These are phyloP conservation scores for Gamarada debralockiae DNA, from an alignment of 495 filamentous ascomycete genomes.

Conservation along the genomic window DNA sequence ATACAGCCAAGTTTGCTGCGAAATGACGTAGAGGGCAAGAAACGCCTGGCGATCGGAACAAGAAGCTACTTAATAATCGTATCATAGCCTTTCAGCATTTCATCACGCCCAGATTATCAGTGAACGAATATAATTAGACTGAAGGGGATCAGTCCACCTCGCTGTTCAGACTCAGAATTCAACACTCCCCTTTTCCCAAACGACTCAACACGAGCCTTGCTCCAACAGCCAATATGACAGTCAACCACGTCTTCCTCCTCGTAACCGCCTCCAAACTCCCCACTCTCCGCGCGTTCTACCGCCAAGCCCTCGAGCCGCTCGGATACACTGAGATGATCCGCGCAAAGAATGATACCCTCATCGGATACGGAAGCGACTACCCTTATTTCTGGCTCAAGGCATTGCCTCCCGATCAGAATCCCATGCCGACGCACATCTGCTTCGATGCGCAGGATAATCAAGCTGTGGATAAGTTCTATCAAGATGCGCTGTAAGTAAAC, in stretches of 20 bases:
- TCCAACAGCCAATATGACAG: constrained; percentile 25
- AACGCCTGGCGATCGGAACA: no score
- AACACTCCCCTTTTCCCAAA: neutral
- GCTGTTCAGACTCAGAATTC: no score
- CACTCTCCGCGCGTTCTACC: constrained; percentile 23
- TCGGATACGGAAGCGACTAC: constrained; percentile 26
- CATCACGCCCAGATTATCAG: no score
- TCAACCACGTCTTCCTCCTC: constrained; percentile 27
- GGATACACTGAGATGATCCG: constrained; percentile 26
- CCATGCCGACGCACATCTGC: constrained; percentile 7
- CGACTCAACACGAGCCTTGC: neutral
- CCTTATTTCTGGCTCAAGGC: constrained; percentile 26
- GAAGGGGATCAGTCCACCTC: no score
- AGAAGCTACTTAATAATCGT: no score
- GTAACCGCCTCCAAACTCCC: constrained; percentile 15
- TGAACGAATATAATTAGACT: no score
- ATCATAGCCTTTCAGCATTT: no score
- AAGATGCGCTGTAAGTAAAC: constrained; percentile 1
- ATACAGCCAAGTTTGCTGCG: no score
- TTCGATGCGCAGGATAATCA: constrained; percentile 11
- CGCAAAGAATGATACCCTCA: constrained; percentile 6
- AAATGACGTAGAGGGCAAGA: no score
- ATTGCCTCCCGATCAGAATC: constrained; percentile 13
- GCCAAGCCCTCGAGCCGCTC: constrained; percentile 16
- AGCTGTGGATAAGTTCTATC: constrained; percentile 4